Conservation (phyloP, 31 red algal species). For the Odonthalia washingtoniensis region DNA sequence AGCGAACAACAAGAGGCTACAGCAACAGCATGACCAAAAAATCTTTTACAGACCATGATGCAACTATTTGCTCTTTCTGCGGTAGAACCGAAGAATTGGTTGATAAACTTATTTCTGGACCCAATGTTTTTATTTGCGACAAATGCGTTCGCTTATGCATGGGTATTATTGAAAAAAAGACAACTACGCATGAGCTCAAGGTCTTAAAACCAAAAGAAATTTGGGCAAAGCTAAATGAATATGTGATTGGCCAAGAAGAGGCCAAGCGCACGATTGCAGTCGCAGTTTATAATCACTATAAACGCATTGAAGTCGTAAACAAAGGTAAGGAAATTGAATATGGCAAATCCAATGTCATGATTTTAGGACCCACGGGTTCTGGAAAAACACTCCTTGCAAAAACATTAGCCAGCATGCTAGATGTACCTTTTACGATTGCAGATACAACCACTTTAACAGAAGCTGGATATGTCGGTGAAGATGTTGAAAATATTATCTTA, state of each 20-base stretch:
- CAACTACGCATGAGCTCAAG: slow-evolving; percentile 2
- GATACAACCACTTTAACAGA: slow-evolving; percentile 95
- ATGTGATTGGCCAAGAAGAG: slow-evolving; percentile 52
- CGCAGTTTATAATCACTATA: slow-evolving; percentile 92
- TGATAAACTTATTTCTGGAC: slow-evolving; percentile 17
- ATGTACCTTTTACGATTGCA: slow-evolving; percentile 92
- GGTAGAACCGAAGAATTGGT: not conserved
- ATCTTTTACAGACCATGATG: not conserved
- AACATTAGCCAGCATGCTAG: slow-evolving; percentile 82
- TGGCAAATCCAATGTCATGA: slow-evolving; percentile 90
- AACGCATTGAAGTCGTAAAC: slow-evolving; percentile 70
- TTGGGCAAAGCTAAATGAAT: slow-evolving; percentile 47
- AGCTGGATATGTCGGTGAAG: slow-evolving; percentile 95
- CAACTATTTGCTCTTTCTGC: slow-evolving; percentile 14
- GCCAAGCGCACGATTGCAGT: slow-evolving; percentile 56
- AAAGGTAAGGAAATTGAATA: slow-evolving; percentile 67
- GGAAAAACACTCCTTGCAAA: slow-evolving; percentile 96
- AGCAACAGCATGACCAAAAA: not conserved
- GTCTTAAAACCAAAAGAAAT: slow-evolving; percentile 24
- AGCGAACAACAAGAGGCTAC: slow-evolving; percentile 25
- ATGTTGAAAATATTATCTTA: slow-evolving; percentile 95
- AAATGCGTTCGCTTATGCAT: not conserved
- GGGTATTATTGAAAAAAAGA: slow-evolving; percentile 10
- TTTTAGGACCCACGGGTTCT: slow-evolving; percentile 88
- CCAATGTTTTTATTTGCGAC: slow-evolving; percentile 18